phyloP scores from a whole-genome alignment of 1,139 yeast species.

The Protomyces gravidus region DNA sequence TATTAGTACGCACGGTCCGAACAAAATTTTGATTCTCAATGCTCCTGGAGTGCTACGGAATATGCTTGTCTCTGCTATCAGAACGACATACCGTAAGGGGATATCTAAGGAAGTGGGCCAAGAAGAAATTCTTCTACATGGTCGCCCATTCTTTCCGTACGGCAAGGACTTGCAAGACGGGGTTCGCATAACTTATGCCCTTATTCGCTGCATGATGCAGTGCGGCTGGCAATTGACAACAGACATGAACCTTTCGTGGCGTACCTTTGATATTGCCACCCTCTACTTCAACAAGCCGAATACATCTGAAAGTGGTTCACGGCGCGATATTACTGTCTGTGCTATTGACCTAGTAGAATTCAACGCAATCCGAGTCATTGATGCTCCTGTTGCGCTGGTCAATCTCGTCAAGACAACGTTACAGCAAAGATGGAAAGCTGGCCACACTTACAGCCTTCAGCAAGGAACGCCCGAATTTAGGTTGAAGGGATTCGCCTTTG shows the following conservation, averaged over 20 bases:
- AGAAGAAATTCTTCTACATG: conserved; percentile 10
- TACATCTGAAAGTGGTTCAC: not conserved
- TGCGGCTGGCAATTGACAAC: conserved; percentile 19
- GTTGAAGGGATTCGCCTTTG: conserved; percentile 12
- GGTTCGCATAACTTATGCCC: conserved; percentile 12
- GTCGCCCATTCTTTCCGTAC: conserved; percentile 9
- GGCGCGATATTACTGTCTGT: conserved; percentile 4
- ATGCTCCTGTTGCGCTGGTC: conserved; percentile 14
- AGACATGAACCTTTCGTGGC: conserved; percentile 6
- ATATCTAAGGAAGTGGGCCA: conserved; percentile 12
- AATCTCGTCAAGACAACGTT: conserved; percentile 9
- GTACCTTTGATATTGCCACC: conserved; percentile 13
- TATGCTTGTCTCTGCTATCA: conserved; percentile 12
- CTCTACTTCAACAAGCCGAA: conserved; percentile 11
- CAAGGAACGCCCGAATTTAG: conserved; percentile 13
- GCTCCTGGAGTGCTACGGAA: conserved; percentile 16
- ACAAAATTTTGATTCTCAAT: conserved; percentile 11
- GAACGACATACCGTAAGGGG: conserved; percentile 12
- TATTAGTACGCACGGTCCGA: conserved; percentile 20
- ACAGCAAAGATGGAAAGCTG: conserved; percentile 7
- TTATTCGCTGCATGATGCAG: conserved; percentile 15
- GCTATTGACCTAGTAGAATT: conserved; percentile 11
- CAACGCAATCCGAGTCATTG: conserved; percentile 13
- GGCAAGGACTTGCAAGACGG: conserved; percentile 18
- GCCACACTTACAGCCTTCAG: conserved; percentile 3